Percentiles rank a stretch among this genome's conserved stretches.
Evolutionary conservation across 2,329 filamentous ascomycete species (phyloP).

Genomic region (Exophiala viscosa): DNA sequence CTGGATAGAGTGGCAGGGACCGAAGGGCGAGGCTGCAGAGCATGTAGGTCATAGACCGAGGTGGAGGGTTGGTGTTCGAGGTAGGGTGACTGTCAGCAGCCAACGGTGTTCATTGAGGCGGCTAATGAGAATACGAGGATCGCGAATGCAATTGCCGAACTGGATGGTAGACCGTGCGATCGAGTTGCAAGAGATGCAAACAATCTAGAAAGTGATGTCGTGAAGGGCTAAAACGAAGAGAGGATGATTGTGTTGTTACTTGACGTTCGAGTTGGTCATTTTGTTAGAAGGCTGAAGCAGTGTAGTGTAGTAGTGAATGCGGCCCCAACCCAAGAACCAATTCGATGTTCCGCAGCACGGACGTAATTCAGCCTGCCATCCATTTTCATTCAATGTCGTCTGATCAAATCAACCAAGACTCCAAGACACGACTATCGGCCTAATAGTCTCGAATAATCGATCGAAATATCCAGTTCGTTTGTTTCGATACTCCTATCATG

Average conservation of each 20-base stretch:
- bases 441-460: not conserved
- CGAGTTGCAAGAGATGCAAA: no score
- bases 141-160: no score
- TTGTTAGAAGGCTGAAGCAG: constrained; percentile 5
- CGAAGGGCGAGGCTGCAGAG: no score
- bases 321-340: not conserved
- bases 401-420: constrained; percentile 2
- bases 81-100: constrained; percentile 12
- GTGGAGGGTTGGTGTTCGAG: not conserved
- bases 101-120: constrained; percentile 8
- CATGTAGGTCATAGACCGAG: not conserved
- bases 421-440: not conserved
- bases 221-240: not conserved
- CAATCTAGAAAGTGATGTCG: no score
- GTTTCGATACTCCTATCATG: not conserved
- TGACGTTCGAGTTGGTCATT: not conserved
- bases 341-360: not conserved
- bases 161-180: no score
- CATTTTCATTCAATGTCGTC: not conserved
- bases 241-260: not conserved
- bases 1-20: no score
- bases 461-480: not conserved
- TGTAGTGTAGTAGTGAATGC: not conserved
- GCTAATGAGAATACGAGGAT: not conserved
- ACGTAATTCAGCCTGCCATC: not conserved